These are phyloP conservation scores for Penicillium sp. DNA, from an alignment of 2,329 filamentous ascomycete species.

Conservation along the genomic window DNA sequence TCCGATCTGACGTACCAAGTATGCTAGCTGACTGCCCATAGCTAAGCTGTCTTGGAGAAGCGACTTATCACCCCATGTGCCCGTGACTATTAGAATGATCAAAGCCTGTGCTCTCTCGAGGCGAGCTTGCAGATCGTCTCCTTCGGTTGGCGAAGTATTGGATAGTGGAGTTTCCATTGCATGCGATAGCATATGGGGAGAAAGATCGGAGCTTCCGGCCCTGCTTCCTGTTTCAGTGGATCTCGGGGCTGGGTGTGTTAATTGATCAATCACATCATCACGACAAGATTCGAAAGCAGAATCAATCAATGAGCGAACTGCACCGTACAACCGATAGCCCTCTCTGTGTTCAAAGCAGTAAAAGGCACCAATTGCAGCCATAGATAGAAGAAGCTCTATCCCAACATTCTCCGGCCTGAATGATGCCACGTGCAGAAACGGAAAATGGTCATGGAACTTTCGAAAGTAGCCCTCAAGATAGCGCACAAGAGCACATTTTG, in stretches of 20 bases:
- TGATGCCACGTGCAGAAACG: conserved; percentile 68
- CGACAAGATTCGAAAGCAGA: neutral
- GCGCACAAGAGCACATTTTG: conserved; percentile 64
- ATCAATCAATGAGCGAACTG: neutral
- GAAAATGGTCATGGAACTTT: conserved; percentile 61
- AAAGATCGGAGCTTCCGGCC: neutral
- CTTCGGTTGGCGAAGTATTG: neutral
- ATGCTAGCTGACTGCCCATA: conserved; percentile 9
- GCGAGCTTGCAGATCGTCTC: neutral
- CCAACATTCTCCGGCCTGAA: conserved; percentile 60
- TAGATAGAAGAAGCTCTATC: conserved; percentile 65
- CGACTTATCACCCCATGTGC: conserved; percentile 1
- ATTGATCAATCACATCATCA: neutral
- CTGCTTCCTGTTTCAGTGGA: neutral
- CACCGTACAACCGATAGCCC: conserved; percentile 3
- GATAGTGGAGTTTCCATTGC: neutral
- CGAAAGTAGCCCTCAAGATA: conserved; percentile 69
- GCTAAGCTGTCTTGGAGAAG: conserved; percentile 3
- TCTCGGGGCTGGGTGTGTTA: neutral
- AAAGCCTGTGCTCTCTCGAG: conserved; percentile 4
- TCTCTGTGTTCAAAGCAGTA: conserved; percentile 45
- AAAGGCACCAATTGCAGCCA: conserved; percentile 59
- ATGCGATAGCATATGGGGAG: neutral
- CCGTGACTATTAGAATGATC: conserved; percentile 11
- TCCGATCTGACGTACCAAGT: conserved; percentile 45